phyloP scores from a whole-genome alignment of 768 basidiomycete species.

The Calocera cornea region DNA sequence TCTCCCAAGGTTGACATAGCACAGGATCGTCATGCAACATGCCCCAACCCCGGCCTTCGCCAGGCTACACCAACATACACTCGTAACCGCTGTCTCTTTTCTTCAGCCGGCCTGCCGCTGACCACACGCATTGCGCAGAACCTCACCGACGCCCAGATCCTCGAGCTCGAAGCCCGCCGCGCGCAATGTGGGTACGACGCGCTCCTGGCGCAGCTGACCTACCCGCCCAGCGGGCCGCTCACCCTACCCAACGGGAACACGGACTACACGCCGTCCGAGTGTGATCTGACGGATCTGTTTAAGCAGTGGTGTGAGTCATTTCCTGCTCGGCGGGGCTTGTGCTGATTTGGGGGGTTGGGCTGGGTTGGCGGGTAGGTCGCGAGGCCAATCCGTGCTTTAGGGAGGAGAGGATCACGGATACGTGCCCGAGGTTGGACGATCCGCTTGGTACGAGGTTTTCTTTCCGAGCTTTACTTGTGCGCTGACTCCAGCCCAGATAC shows the following conservation, averaged over 20 bases:
- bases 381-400: background rate
- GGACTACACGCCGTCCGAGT: slow-evolving; percentile 2
- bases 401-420: slow-evolving; percentile 7
- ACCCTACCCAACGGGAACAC: slow-evolving; percentile 5
- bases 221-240: slow-evolving; percentile 6
- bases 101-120: too few relatives aligned
- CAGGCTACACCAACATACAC: background rate
- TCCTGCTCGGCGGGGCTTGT: background rate
- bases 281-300: slow-evolving; percentile 5
- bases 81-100: background rate
- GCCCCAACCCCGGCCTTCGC: background rate
- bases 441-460: slow-evolving; percentile 7
- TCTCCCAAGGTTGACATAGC: background rate
- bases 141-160: background rate
- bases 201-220: slow-evolving; percentile 7
- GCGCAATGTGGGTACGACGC: slow-evolving; percentile 1
- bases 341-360: background rate
- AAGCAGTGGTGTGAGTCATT: background rate
- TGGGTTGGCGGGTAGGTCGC: background rate
- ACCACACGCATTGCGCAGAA: too few relatives aligned
- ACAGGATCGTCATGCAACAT: background rate
- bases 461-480: background rate
- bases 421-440: slow-evolving; percentile 8
- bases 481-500: background rate
- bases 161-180: background rate